Conservation (phyloP, 148 eudicot genomes). For the Silene latifolia region DNA sequence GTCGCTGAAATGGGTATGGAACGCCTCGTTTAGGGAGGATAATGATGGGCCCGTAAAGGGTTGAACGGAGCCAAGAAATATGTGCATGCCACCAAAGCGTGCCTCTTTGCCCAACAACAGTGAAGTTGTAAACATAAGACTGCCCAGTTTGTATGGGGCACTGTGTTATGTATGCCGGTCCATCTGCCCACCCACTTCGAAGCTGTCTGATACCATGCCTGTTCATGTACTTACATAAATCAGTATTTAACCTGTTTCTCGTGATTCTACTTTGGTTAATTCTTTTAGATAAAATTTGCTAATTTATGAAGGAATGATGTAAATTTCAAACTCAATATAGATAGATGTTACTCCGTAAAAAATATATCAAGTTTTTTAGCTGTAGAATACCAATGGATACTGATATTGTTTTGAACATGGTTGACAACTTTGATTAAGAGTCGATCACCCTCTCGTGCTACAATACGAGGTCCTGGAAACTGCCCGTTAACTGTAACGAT, state of each 20-base stretch:
- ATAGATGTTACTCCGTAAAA: too few relatives aligned
- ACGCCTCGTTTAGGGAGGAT: constrained; percentile 47
- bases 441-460: constrained; percentile 49
- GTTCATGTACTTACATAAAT: not conserved
- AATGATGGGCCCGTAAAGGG: constrained; percentile 48
- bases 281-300: too few relatives aligned
- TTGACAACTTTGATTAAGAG: constrained; percentile 39
- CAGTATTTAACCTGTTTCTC: too few relatives aligned
- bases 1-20: constrained; percentile 43
- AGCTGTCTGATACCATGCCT: constrained; percentile 61
- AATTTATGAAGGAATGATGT: too few relatives aligned
- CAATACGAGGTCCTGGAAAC: constrained; percentile 48
- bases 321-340: too few relatives aligned
- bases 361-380: too few relatives aligned
- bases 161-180: constrained; percentile 57
- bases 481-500: constrained; percentile 44
- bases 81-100: constrained; percentile 62
- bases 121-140: constrained; percentile 49
- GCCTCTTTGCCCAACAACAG: constrained; percentile 53
- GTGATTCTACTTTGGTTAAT: too few relatives aligned
- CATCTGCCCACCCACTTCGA: constrained; percentile 60
- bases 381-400: constrained; percentile 39
- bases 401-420: constrained; percentile 43
- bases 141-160: constrained; percentile 57
- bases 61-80: constrained; percentile 55